phyloP scores from a whole-genome alignment of 2,329 filamentous ascomycete species.

The Fusarium austroafricanum region DNA sequence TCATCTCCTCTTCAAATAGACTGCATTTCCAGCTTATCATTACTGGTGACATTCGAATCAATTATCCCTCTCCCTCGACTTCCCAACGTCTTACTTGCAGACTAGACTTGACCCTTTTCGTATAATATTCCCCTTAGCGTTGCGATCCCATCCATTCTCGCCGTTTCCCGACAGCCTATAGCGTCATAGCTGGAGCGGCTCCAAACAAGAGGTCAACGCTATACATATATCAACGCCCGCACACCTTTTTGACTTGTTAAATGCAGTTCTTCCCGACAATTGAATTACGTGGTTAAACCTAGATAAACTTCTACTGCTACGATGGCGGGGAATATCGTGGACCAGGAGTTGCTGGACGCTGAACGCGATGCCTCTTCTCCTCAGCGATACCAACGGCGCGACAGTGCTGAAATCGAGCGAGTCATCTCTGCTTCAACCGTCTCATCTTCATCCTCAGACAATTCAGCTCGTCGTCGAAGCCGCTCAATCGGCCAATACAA shows the following conservation, averaged over 20 bases:
- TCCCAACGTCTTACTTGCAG: conserved; percentile 3
- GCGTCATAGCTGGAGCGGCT: conserved; percentile 40
- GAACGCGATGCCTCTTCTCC: conserved; percentile 68
- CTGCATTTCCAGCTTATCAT: neutral
- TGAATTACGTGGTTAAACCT: neutral
- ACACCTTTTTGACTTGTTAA: neutral
- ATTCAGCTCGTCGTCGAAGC: conserved; percentile 28
- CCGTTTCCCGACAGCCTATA: conserved; percentile 18
- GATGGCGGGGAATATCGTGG: conserved; percentile 63
- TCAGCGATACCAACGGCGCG: conserved; percentile 52
- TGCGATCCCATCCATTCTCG: conserved; percentile 16
- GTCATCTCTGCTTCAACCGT: conserved; percentile 64
- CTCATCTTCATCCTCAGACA: conserved; percentile 61
- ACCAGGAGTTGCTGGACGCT: conserved; percentile 64
- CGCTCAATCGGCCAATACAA: conserved; percentile 48
- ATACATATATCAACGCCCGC: conserved; percentile 19
- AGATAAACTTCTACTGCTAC: conserved; percentile 6
- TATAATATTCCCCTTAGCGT: conserved; percentile 26
- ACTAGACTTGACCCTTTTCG: conserved; percentile 12
- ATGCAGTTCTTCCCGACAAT: neutral
- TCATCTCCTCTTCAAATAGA: neutral
- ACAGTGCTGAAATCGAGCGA: conserved; percentile 69
- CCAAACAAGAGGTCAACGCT: conserved; percentile 7
- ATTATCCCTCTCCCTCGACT: neutral
- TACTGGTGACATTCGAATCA: neutral